A percentile compares a stretch with the other conserved stretches of the same genome.
Conservation (phyloP, 192 early-diverging fungal genomes). For the Podochytrium sp. region DNA sequence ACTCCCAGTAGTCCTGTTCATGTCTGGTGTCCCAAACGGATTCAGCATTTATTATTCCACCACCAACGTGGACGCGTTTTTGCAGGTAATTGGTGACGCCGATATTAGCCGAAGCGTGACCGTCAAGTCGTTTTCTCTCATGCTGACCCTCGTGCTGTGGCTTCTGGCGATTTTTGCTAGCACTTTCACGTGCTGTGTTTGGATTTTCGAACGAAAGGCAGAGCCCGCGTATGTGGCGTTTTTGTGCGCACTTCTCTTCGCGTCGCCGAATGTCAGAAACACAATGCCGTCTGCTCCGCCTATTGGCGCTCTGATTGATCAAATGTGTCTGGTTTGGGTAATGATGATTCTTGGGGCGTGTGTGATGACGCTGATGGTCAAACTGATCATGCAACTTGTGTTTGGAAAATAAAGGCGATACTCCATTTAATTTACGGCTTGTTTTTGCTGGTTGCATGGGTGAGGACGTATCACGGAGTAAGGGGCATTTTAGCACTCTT, state of each 20-base stretch:
- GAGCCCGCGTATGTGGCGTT: background rate
- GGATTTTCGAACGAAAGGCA: background rate
- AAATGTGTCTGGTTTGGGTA: background rate
- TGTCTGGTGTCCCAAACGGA: constrained; percentile 1
- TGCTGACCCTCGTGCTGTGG: background rate
- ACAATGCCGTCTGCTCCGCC: background rate
- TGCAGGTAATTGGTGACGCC: background rate
- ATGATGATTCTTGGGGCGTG: background rate
- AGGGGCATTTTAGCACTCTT: too few relatives aligned
- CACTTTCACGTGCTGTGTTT: background rate
- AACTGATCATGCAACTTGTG: background rate
- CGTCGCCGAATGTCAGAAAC: background rate
- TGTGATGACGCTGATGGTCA: background rate
- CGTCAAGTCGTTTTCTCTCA: background rate
- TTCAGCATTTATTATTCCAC: background rate
- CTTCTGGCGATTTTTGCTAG: background rate
- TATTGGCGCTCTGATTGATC: constrained; percentile 7
- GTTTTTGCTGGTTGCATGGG: too few relatives aligned
- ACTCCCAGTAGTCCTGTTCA: background rate
- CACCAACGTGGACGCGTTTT: too few relatives aligned
- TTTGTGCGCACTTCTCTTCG: background rate
- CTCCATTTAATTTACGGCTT: too few relatives aligned
- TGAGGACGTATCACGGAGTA: too few relatives aligned
- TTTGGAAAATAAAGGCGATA: too few relatives aligned
- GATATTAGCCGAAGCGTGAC: background rate